Base-by-base conservation (phyloP, 495 filamentous ascomycete genomes). In the Antarctomyces pellizariae region DNA sequence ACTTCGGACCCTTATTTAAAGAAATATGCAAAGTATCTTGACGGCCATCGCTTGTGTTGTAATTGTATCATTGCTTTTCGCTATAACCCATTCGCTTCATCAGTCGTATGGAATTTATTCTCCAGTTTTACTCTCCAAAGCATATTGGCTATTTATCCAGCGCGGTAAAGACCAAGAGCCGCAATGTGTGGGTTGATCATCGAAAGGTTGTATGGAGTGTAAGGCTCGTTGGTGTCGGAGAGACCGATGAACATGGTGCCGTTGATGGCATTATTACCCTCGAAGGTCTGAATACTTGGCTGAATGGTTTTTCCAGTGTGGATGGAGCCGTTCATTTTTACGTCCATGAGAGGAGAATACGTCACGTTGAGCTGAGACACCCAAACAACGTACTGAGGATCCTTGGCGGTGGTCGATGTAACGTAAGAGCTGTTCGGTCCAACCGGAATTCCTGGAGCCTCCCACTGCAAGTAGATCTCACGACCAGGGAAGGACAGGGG, bases 351-450 rank as follows among this genome's bases (percentile, higher is more conserved):
- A 1, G 68, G 54, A 2, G 77, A 66, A 45, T 89, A 89, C 0
- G 80, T 90, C 13, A 79, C 54, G 36, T 92, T 90, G 17, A 89
- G 50, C 60, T 89, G 80, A n/a, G 52, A 57, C 5, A 74, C 63
- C 78, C 76, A 92, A 0, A 61, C 62, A 1, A 82, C 82, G 20
- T 59, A 92, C 21, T 45, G 44, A 0, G 77, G 71, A 2, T 40
- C 33, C 1, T 62, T 60, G 3, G 71, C 75, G 0, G 34, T 44
- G 0, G 53, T 56, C 4, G 59, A 49, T 0, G 82, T 90, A 11
- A 78, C 38, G 39, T 90, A 90, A 37, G 58, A 70, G 42, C 73
- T 73, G 42, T 92, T 83, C 1, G 79, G 80, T 1, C 82, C 80
- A 7, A 83, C 64, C 2, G 48, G 31, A 33, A 60, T 43, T 1